Evolutionary conservation across 2,329 filamentous ascomycete species (phyloP).

Genomic region (Stylonectria norvegica): DNA sequence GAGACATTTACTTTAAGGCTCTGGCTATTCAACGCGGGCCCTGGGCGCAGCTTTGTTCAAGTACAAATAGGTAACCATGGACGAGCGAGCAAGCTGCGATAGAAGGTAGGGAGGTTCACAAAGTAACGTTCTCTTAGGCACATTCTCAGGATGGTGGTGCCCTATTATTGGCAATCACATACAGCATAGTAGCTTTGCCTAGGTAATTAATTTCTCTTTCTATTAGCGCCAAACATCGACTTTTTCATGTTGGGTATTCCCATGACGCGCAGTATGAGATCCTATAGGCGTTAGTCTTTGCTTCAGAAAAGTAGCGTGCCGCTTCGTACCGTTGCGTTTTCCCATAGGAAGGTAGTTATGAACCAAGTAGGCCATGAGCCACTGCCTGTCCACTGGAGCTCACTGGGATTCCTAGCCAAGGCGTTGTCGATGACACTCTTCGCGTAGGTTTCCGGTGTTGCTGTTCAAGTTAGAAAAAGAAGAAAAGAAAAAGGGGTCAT

Average conservation of each 20-base stretch:
- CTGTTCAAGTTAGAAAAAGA: conserved; percentile 9
- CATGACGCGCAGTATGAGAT: conserved; percentile 12
- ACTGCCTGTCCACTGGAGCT: conserved; percentile 12
- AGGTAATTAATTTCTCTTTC: background rate
- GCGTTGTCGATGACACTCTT: conserved; percentile 18
- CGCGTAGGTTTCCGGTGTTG: conserved; percentile 17
- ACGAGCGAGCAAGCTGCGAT: too few relatives aligned
- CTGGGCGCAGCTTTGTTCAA: too few relatives aligned
- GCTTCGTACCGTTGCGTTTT: conserved; percentile 10
- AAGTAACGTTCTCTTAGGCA: too few relatives aligned
- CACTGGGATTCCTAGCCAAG: conserved; percentile 6
- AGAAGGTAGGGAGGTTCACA: too few relatives aligned
- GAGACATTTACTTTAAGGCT: too few relatives aligned
- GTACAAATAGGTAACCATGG: too few relatives aligned
- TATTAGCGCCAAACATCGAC: conserved; percentile 5
- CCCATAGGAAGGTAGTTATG: conserved; percentile 15
- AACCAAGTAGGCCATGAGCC: conserved; percentile 16
- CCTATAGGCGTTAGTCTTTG: conserved; percentile 6
- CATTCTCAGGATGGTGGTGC: too few relatives aligned
- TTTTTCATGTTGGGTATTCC: conserved; percentile 14
- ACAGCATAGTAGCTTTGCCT: too few relatives aligned
- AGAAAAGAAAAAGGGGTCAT: too few relatives aligned
- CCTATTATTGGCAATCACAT: too few relatives aligned
- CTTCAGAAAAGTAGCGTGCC: too few relatives aligned
- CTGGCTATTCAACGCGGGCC: too few relatives aligned